Base-by-base conservation (phyloP, 1,139 yeast genomes). In the Ashbya aceris region DNA sequence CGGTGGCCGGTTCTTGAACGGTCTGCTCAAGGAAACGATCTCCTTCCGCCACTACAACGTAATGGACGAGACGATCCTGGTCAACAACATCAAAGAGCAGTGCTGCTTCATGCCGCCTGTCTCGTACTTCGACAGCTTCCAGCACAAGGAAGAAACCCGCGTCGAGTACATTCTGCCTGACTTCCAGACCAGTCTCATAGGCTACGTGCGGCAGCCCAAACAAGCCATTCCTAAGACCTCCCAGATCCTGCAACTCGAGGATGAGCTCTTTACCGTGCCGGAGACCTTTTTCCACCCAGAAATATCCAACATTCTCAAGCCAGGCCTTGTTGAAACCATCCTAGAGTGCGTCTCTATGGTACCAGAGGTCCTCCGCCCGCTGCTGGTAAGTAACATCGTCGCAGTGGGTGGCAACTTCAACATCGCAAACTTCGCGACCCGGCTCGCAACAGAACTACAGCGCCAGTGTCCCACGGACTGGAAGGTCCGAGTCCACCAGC, bases 21-120 rank as follows among this genome's bases (percentile, higher is more conserved):
- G 96, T 8, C 75, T 83, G 41, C 64, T 93, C 40, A 71, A 87
- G 47, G 98, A 91, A 55, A 70, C 85, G 36, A 76, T 91, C 11
- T 86, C 96, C 3, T 91, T 84, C 58, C 72, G 97, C 45, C 94
- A 93, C 65, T 91, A 89, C 62, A 93, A 93, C 57, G 89, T 93
- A 55, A 79, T 85, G 59, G 96, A 89, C 48, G 98, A 93, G 61
- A 83, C 95, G 0, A 71, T 83, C 7, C 66, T 93, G 40, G 80
- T 91, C 40, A 85, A 89, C 56, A 79, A 83, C 32, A 83, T 93
- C 51, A 91, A 93, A 56, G 96, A 91, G 55, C 69, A 75, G 30
- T 73, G 93, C 6, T 77, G 91, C 53, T 87, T 76, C 59, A 77
- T 89, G 37, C 80, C 95, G 1, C 65, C 65, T 4, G 52, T 57